These are phyloP conservation scores for Solioccasus polychromus DNA, from an alignment of 768 basidiomycete species.

Conservation along the genomic window DNA sequence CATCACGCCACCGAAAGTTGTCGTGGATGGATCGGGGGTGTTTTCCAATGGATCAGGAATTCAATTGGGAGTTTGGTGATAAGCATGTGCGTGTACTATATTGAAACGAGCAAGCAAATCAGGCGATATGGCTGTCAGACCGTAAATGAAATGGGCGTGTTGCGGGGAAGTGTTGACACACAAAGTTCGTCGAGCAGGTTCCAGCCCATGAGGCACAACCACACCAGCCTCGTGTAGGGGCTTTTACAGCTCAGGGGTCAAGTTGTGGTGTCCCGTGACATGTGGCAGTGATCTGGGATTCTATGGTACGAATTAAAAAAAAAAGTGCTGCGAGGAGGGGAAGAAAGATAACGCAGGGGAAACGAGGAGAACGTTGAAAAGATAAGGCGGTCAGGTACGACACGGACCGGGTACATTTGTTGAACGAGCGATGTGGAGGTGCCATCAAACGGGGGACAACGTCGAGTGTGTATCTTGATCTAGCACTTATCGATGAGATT, in stretches of 20 bases:
- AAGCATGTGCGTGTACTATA: constrained; percentile 13
- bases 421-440: too few species aligned
- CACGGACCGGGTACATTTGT: too few species aligned
- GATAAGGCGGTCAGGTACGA: too few species aligned
- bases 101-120: constrained; percentile 2
- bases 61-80: constrained; percentile 12
- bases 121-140: constrained; percentile 6
- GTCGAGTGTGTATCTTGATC: too few species aligned
- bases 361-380: too few species aligned
- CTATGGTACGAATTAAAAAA: constrained; percentile 18
- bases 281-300: constrained; percentile 11
- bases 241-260: constrained; percentile 7
- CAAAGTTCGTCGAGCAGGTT: constrained; percentile 21
- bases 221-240: constrained; percentile 22
- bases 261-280: not conserved
- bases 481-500: too few species aligned
- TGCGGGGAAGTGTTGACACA: constrained; percentile 23
- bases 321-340: not conserved
- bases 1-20: constrained; percentile 17
- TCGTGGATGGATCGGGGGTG: not conserved
- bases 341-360: too few species aligned
- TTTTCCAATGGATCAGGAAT: constrained; percentile 3
- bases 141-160: constrained; percentile 27
- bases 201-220: constrained; percentile 1
- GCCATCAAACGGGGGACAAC: too few species aligned